Conservation (phyloP, 257 asterid genomes). For the Ocimum tenuiflorum region DNA sequence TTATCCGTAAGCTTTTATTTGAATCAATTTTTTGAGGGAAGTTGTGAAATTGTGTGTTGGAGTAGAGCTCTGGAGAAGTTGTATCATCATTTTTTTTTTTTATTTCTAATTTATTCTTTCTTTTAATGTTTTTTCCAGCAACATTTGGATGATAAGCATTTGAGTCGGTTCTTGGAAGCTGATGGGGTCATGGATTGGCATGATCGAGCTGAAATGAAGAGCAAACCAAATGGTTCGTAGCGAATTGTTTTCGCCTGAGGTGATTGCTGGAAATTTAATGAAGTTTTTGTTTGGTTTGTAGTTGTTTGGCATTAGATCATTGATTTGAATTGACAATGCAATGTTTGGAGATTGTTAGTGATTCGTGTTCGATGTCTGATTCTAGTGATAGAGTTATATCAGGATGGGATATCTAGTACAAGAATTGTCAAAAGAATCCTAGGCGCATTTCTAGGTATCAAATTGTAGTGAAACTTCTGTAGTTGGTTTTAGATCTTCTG, state of each 20-base stretch:
- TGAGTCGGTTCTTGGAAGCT: conserved; percentile 52
- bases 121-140: conserved; percentile 48
- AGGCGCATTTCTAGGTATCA: neutral
- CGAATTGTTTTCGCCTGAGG: conserved; percentile 15
- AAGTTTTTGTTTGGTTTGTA: neutral
- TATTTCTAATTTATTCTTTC: too few species aligned
- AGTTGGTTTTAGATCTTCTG: neutral
- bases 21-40: neutral
- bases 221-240: conserved; percentile 30
- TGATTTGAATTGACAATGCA: too few species aligned
- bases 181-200: conserved; percentile 46
- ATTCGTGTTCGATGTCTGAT: neutral
- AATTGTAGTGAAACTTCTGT: neutral
- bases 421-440: neutral
- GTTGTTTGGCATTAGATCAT: neutral
- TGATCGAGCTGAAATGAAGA: conserved; percentile 30
- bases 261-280: neutral
- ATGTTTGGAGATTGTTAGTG: neutral
- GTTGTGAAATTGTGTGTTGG: neutral
- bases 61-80: too few species aligned
- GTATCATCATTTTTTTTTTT: neutral
- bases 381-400: neutral
- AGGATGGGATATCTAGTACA: neutral
- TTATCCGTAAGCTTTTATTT: conserved; percentile 54
- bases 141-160: conserved; percentile 83